A percentile compares a stretch with the other conserved stretches of the same genome.
phyloP scores from a whole-genome alignment of 306 rosid genomes.

The Gastrolobium bilobum region DNA sequence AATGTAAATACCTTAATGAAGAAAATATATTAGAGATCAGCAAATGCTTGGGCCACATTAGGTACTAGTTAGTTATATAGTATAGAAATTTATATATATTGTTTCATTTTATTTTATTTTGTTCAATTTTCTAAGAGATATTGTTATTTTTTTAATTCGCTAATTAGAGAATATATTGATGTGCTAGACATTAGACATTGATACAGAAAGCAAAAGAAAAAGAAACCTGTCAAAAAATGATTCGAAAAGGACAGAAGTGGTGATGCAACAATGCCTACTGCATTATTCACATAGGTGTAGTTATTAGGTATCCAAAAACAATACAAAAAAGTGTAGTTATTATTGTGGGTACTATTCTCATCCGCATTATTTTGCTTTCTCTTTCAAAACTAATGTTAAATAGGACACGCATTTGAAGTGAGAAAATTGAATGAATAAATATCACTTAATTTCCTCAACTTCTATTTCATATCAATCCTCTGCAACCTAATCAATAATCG shows the following conservation, averaged over 20 bases:
- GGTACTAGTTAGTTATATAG: too few relatives aligned
- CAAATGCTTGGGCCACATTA: too few relatives aligned
- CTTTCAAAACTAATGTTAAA: background rate
- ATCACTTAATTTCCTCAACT: background rate
- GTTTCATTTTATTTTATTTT: too few relatives aligned
- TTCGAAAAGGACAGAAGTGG: conserved; percentile 6
- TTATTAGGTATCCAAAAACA: too few relatives aligned
- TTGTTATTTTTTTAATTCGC: too few relatives aligned
- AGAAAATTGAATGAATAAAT: background rate
- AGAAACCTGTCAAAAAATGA: background rate
- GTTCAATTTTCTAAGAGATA: too few relatives aligned
- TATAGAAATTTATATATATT: too few relatives aligned
- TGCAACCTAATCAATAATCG: background rate
- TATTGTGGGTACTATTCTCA: background rate
- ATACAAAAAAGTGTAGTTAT: background rate
- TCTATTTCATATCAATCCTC: background rate
- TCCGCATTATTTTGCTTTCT: background rate
- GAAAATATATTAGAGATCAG: too few relatives aligned
- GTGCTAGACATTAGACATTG: background rate
- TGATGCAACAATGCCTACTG: background rate
- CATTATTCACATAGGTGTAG: background rate
- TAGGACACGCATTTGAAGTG: background rate
- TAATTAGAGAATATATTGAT: background rate
- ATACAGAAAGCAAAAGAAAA: conserved; percentile 1
- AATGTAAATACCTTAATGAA: too few relatives aligned